Evolutionary conservation across 495 filamentous ascomycete species (phyloP), one percentile per base, ranked within the genome.

Genomic region (Aspergillus haitiensis): DNA sequence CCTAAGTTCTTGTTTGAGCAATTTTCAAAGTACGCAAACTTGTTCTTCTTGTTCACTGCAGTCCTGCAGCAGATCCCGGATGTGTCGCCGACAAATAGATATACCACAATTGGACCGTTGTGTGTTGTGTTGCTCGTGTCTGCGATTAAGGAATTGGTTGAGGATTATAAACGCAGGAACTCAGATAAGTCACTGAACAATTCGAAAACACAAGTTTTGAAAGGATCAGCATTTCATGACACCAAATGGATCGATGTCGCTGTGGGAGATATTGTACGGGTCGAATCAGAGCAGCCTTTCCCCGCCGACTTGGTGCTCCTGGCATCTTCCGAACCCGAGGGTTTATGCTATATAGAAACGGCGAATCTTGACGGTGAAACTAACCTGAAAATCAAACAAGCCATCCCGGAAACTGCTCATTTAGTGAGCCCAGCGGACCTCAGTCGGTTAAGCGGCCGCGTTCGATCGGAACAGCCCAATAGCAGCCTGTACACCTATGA

Each of bases 31-130:
- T 97, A 96, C 76, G 95, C 94, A 76, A 99, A 99, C 71, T 71
- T 99, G 63, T 99, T 99, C 81, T 99, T 99, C 87, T 86, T 99
- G 68, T 97, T 99, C 74, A 99, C 95, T 35, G 93, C 95, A 3
- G 87, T 85, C 6, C 74, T 99, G 35, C 95, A 99, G 77, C 95
- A 99, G 70, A 96, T 99, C 65, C 95, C 94, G 13, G 87, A 88
- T 64, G 86, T 99, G 52, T 95, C 92, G 18, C 94, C 94, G 7
- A 99, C 94, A 6, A 98, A 97, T 77, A 80, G 76, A 67, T 99
- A 90, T 70, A 99, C 95, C 9, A 99, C 95, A 15, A 97, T 99
- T 69, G 95, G 88, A 18, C 95, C 95, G 16, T 80, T 99, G 52
- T 82, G 87, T 50, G 84, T 97, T 47, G 95, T 99, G 61, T 78